Conservation (phyloP, 352 stramenopile species). For the Pythium vanterpoolii region DNA sequence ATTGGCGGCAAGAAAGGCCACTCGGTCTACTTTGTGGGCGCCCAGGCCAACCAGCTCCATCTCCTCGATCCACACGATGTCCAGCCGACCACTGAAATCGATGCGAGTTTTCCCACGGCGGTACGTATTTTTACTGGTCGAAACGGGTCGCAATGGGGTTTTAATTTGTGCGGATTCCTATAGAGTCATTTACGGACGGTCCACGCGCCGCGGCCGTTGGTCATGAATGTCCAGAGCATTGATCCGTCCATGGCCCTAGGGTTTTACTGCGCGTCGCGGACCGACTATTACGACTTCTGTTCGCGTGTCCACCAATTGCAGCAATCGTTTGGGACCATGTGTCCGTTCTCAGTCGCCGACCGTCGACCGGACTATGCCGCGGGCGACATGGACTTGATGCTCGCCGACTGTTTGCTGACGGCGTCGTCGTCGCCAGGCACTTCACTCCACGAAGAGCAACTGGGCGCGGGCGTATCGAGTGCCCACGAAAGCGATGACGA, state of each 20-base stretch:
- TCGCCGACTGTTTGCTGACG: constrained; percentile 53
- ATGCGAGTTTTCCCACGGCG: constrained; percentile 65
- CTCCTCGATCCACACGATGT: constrained; percentile 84
- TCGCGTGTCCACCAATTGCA: constrained; percentile 43
- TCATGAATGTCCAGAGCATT: constrained; percentile 86
- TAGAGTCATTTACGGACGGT: constrained; percentile 60
- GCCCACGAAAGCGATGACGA: constrained; percentile 45
- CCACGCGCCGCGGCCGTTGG: constrained; percentile 49
- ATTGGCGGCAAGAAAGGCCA: constrained; percentile 93
- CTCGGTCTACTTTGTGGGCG: constrained; percentile 95
- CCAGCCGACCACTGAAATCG: constrained; percentile 64
- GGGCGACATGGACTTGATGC: constrained; percentile 39
- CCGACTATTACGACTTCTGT: constrained; percentile 74
- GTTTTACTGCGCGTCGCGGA: constrained; percentile 87
- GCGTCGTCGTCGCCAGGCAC: constrained; percentile 39
- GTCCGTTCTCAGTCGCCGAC: constrained; percentile 60
- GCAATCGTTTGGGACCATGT: constrained; percentile 38
- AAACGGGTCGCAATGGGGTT: too few species aligned
- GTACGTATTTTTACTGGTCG: constrained; percentile 31
- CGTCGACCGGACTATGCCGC: constrained; percentile 52
- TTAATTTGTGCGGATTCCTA: constrained; percentile 4
- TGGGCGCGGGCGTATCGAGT: constrained; percentile 11
- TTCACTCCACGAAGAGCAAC: constrained; percentile 51
- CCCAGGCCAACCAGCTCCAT: constrained; percentile 77
- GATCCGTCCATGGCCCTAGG: constrained; percentile 93